Evolutionary conservation across 2,329 filamentous ascomycete genomes (phyloP).

Genomic region (Phoma sp.): DNA sequence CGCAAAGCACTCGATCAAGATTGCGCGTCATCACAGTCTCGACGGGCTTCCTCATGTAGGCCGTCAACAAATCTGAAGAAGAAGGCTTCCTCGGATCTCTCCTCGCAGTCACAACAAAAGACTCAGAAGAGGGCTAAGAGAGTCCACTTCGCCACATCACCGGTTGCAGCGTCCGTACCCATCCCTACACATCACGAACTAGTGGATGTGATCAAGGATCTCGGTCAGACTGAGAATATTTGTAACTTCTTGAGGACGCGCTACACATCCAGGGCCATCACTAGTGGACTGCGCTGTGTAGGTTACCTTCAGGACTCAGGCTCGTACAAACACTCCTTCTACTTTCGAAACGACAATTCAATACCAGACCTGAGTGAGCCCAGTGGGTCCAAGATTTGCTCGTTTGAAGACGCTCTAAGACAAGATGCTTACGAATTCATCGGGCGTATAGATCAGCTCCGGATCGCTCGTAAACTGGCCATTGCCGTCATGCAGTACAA

Average conservation of each 20-base stretch:
- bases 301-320: constrained; percentile 32
- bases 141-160: background rate
- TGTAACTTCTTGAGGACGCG: constrained; percentile 29
- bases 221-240: constrained; percentile 31
- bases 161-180: background rate
- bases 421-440: constrained; percentile 18
- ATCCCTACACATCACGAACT: constrained; percentile 3
- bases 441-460: constrained; percentile 21
- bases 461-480: constrained; percentile 25
- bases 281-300: constrained; percentile 18
- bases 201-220: constrained; percentile 12
- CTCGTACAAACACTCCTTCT: constrained; percentile 30
- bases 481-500: constrained; percentile 28
- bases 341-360: constrained; percentile 14
- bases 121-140: constrained; percentile 20
- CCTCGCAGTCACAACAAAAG: background rate
- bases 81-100: constrained; percentile 21
- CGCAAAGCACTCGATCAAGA: too few species aligned
- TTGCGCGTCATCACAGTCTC: too few species aligned
- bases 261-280: constrained; percentile 5
- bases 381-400: background rate
- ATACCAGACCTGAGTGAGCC: too few species aligned
- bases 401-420: constrained; percentile 18
- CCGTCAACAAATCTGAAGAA: constrained; percentile 19
- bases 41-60: background rate